A percentile compares a stretch with the other conserved stretches of the same genome.
Conservation (phyloP, 192 early-diverging fungal genomes). For the Rhizoclosmatium sp. region DNA sequence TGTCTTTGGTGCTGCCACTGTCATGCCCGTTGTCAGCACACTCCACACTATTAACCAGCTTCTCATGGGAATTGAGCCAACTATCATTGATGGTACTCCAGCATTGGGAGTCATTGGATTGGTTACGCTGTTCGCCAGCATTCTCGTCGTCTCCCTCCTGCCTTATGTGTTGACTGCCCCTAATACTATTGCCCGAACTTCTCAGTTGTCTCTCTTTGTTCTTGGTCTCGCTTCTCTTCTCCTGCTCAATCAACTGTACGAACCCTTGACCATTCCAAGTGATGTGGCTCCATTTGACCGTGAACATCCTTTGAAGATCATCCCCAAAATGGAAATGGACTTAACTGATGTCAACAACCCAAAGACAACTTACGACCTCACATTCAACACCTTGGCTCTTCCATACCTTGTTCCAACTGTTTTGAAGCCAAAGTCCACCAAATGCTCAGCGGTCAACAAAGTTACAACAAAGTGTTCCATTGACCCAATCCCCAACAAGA, state of each 20-base stretch:
- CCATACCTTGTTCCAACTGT: background rate
- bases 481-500: background rate
- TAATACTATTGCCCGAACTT: background rate
- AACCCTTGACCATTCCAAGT: background rate
- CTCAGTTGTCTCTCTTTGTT: background rate
- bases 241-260: background rate
- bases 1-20: background rate
- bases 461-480: background rate
- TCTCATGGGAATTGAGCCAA: conserved; percentile 6
- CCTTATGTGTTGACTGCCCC: background rate
- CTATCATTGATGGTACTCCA: conserved; percentile 20
- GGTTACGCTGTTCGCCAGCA: conserved; percentile 5
- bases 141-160: background rate
- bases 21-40: background rate
- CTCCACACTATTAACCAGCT: background rate
- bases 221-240: conserved; percentile 1
- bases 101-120: background rate
- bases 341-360: background rate
- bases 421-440: background rate
- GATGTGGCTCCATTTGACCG: conserved; percentile 2
- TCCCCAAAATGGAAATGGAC: background rate
- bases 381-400: conserved; percentile 3
- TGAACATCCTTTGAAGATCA: background rate
- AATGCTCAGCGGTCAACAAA: background rate
- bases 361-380: background rate